Conservation (phyloP, 371 early-diverging fungal species). For the Blakeslea trispora region DNA sequence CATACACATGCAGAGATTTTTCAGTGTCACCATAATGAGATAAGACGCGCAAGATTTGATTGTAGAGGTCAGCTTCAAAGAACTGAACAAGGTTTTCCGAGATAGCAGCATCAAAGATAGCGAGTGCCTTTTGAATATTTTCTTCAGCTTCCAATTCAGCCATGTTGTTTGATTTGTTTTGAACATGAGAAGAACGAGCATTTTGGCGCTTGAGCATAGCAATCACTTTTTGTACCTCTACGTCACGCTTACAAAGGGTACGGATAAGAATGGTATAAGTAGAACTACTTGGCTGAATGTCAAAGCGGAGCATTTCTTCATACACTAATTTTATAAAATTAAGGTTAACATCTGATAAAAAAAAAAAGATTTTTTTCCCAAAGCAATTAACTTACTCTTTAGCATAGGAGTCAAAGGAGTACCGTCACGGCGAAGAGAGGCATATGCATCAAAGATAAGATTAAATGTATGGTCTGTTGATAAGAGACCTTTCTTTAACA, state of each 20-base stretch:
- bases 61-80: constrained; percentile 51
- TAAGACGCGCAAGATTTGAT: constrained; percentile 47
- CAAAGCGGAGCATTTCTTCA: constrained; percentile 42
- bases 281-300: constrained; percentile 36
- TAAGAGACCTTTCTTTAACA: constrained; percentile 33
- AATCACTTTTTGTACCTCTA: constrained; percentile 49
- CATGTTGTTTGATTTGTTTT: constrained; percentile 27
- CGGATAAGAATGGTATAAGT: constrained; percentile 44
- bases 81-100: constrained; percentile 21
- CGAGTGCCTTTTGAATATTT: constrained; percentile 38
- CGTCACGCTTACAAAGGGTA: constrained; percentile 46
- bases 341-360: neutral
- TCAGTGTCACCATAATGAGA: constrained; percentile 47
- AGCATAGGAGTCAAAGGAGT: constrained; percentile 35
- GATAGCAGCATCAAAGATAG: constrained; percentile 37
- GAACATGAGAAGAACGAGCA: constrained; percentile 25
- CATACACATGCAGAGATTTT: constrained; percentile 38
- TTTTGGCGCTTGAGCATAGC: constrained; percentile 42
- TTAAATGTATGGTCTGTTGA: constrained; percentile 50
- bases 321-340: constrained; percentile 32
- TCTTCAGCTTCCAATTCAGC: constrained; percentile 34
- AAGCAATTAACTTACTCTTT: constrained; percentile 30
- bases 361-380: constrained; percentile 6
- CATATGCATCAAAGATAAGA: constrained; percentile 46
- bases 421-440: constrained; percentile 45